A percentile compares a stretch with the other conserved stretches of the same genome.
phyloP scores from a whole-genome alignment of 345 rosid genomes.

The Gossypium bickii region DNA sequence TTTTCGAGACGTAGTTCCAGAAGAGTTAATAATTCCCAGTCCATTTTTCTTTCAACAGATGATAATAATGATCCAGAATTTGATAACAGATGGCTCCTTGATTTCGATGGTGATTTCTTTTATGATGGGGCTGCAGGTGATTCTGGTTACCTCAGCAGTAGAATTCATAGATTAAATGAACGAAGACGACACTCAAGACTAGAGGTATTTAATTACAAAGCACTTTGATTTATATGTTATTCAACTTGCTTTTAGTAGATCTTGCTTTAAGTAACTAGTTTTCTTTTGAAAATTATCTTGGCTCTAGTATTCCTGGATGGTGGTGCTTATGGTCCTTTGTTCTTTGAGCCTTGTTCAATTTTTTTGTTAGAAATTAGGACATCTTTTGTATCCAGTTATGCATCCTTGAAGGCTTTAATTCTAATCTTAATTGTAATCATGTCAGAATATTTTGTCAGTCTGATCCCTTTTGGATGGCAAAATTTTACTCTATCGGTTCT shows the following conservation, averaged over 20 bases:
- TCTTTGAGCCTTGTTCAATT: too few relatives aligned
- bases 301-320: neutral
- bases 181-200: constrained; percentile 52
- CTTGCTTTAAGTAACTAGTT: neutral
- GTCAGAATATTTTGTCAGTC: neutral
- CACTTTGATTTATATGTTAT: neutral
- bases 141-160: constrained; percentile 42
- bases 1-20: constrained; percentile 49
- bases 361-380: neutral
- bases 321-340: neutral
- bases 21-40: constrained; percentile 38
- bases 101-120: constrained; percentile 38
- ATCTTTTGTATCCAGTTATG: neutral
- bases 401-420: neutral
- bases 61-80: constrained; percentile 35
- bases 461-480: too few relatives aligned
- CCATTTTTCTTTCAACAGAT: constrained; percentile 39
- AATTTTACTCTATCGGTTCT: too few relatives aligned
- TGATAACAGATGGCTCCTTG: constrained; percentile 56
- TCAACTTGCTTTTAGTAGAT: neutral
- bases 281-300: neutral
- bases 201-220: constrained; percentile 36
- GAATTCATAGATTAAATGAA: constrained; percentile 44
- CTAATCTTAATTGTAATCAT: neutral
- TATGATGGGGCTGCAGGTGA: constrained; percentile 37